A percentile compares a stretch with the other conserved stretches of the same genome.
Conservation (phyloP, 129 eudicot species). For the Artemisia annua region DNA sequence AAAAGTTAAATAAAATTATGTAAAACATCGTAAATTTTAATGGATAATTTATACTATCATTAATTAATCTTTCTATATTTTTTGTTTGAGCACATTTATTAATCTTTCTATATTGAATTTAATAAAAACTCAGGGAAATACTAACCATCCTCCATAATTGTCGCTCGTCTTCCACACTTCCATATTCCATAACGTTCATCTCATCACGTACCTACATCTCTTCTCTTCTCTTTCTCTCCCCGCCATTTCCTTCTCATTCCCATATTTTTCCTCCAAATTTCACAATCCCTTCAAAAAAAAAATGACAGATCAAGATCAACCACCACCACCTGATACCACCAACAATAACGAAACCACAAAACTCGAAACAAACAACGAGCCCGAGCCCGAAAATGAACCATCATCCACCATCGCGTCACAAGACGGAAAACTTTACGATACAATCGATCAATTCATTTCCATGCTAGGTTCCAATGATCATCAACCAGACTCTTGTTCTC, state of each 20-base stretch:
- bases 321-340: conserved; percentile 8
- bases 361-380: not conserved
- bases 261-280: not conserved
- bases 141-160: conserved; percentile 35
- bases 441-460: conserved; percentile 53
- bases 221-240: conserved; percentile 9
- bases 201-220: conserved; percentile 4
- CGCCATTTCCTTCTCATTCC: conserved; percentile 20
- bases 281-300: not conserved
- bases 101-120: not conserved
- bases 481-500: conserved; percentile 7
- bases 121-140: conserved; percentile 8
- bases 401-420: conserved; percentile 7
- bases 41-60: too few species aligned
- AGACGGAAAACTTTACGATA: conserved; percentile 37
- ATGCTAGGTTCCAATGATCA: conserved; percentile 5
- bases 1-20: too few species aligned
- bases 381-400: not conserved
- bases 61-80: not conserved
- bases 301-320: conserved; percentile 30
- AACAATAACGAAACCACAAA: not conserved
- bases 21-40: too few species aligned
- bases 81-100: not conserved
- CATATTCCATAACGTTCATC: conserved; percentile 21
- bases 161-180: conserved; percentile 37